Base-by-base conservation (phyloP, 257 asterid genomes). In the Nicotiana noctiflora region DNA sequence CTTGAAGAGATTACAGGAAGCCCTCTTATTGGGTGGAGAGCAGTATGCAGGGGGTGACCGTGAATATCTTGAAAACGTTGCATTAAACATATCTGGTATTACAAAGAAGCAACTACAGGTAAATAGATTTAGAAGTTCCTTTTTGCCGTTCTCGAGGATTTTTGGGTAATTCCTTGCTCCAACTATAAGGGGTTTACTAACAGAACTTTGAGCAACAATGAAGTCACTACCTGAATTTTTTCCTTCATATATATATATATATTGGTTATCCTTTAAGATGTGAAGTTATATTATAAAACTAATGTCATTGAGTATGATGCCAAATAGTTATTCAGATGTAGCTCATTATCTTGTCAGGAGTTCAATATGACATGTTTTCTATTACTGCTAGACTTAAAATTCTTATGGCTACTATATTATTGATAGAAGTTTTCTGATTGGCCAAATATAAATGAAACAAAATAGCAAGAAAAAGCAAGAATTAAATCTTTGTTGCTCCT, bases 61-160 rank as follows among this genome's bases (percentile, higher is more conserved):
- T 55, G 74, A 25, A 82, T 76, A 62, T 85, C 85, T 91, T 70
- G 90, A 88, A 82, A 86, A 63, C 19, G 85, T 92, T 83, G 90
- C 88, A 60, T 87, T 88, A 51, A 90, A 89, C 85, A 83, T 91
- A 82, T 88, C 86, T 82, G 99, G 98, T 84, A 84, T 93, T 76
- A 91, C 99, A 76, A 81, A 86, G 84, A 84, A 85, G 82, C 98
- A 95, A 82, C 92, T 92, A 51, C 86, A 82, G 97, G 98, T 95
- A 86, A 75, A 81, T 86, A 49, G 21, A 56, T 70, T 70, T 29
- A 25, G 19, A 44, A 70, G 37, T 70, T 70, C 37, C 77, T 44
- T 70, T 14, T 70, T 70, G 9, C 32, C 19, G 44, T 29, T 40
- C 29, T 31, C 6, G 34, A 37, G 18, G 32, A 68, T 68, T 68